These are phyloP conservation scores for Penicillium sp. DNA, from an alignment of 2,329 filamentous ascomycete species.

Conservation along the genomic window DNA sequence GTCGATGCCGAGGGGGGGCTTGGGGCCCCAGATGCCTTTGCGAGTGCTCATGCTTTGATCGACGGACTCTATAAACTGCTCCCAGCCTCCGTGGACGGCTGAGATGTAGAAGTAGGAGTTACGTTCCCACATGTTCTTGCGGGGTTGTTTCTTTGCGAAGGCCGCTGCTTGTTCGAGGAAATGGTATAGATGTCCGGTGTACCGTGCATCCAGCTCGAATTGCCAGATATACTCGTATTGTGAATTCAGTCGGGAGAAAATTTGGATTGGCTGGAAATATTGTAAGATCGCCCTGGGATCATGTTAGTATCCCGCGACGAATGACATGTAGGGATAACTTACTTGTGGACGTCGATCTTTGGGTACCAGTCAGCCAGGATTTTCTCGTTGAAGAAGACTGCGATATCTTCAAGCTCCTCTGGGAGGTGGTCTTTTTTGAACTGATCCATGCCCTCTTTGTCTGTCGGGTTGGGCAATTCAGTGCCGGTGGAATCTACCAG, in stretches of 20 bases:
- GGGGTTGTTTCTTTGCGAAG: slow-evolving; percentile 15
- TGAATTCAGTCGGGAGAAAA: slow-evolving; percentile 12
- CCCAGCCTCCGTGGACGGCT: slow-evolving; percentile 12
- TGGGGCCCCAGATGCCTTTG: slow-evolving; percentile 8
- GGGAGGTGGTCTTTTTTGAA: slow-evolving; percentile 9
- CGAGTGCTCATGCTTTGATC: neutral
- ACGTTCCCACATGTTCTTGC: slow-evolving; percentile 17
- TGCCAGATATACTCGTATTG: slow-evolving; percentile 17
- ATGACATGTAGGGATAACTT: neutral
- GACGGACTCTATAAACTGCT: slow-evolving; percentile 6
- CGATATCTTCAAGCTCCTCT: slow-evolving; percentile 7
- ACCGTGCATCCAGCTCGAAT: slow-evolving; percentile 17
- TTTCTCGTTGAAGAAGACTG: slow-evolving; percentile 11
- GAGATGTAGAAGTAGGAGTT: slow-evolving; percentile 18
- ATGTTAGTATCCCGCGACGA: neutral
- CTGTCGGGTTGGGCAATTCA: slow-evolving; percentile 55
- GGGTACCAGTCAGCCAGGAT: slow-evolving; percentile 13
- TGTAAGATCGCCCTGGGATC: slow-evolving; percentile 9
- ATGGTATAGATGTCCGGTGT: slow-evolving; percentile 13
- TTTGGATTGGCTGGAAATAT: slow-evolving; percentile 15
- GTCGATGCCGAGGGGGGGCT: slow-evolving; percentile 1
- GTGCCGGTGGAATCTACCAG: slow-evolving; percentile 82
- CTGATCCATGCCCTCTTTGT: slow-evolving; percentile 1
- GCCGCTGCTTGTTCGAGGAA: slow-evolving; percentile 9
- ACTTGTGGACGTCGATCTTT: slow-evolving; percentile 12